Percentiles rank a stretch among this genome's conserved stretches.
Conservation (phyloP, 2,329 filamentous ascomycete genomes). For the Neofusicoccum cordaticola region DNA sequence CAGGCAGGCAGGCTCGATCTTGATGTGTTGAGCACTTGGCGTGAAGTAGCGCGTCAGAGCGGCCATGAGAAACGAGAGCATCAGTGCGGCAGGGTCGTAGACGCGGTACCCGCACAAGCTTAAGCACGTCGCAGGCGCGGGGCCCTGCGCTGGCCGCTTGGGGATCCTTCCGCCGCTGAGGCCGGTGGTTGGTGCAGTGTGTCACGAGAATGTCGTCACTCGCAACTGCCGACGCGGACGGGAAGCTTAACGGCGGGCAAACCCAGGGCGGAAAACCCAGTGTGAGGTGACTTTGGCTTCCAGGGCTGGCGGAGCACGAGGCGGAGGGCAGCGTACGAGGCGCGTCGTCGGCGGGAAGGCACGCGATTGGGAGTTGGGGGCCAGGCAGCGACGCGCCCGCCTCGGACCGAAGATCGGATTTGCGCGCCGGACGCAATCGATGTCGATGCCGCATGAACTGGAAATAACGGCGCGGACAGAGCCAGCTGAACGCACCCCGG, state of each 20-base stretch:
- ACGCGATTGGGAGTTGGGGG: background rate
- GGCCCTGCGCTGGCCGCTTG: no score
- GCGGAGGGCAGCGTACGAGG: background rate
- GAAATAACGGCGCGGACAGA: background rate
- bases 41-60: background rate
- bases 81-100: background rate
- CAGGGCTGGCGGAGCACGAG: background rate
- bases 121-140: background rate
- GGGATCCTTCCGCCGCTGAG: background rate
- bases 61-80: background rate
- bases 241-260: background rate
- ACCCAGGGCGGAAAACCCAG: background rate
- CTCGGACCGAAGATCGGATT: constrained; percentile 8
- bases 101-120: background rate
- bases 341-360: no score
- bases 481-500: background rate
- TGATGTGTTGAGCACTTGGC: no score
- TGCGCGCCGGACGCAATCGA: no score
- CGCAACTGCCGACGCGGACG: background rate
- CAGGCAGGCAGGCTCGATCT: background rate
- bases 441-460: background rate
- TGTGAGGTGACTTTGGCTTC: background rate
- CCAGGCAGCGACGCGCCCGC: background rate
- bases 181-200: background rate
- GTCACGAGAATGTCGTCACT: background rate